phyloP scores from a whole-genome alignment of 163 green algal genomes.

The Scenedesmus sp. region DNA sequence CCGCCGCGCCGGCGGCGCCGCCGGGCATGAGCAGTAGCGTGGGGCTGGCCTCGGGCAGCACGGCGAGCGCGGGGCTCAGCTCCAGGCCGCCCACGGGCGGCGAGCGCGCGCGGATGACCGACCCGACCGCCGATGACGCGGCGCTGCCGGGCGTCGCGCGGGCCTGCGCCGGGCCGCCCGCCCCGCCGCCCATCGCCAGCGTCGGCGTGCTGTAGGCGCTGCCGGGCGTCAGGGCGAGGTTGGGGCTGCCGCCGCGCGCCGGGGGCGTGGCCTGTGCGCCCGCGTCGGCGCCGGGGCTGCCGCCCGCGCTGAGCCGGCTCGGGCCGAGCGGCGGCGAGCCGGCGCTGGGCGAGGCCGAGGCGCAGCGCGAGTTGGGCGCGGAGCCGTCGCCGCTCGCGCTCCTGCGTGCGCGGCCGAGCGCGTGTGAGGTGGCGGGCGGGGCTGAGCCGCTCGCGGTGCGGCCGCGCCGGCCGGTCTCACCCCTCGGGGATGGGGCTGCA shows the following conservation, averaged over 20 bases:
- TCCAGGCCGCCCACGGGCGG: neutral
- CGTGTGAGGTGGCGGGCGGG: no score
- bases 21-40: conserved; percentile 33
- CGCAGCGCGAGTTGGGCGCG: no score
- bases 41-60: conserved; percentile 21
- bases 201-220: conserved; percentile 42
- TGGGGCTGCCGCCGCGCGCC: neutral
- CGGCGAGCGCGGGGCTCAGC: conserved; percentile 20
- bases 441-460: neutral
- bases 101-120: conserved; percentile 21
- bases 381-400: neutral
- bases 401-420: no score
- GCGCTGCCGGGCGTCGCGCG: neutral
- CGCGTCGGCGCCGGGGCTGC: no score
- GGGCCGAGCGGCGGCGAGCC: no score
- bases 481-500: conserved; percentile 27
- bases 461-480: conserved; percentile 21
- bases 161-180: neutral
- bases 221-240: conserved; percentile 14
- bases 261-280: neutral
- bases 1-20: neutral
- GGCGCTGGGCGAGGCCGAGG: no score
- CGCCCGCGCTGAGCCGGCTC: no score
- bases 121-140: conserved; percentile 16
- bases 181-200: neutral